phyloP scores from a whole-genome alignment of 2,329 filamentous ascomycete genomes.

The Apiospora saccharicola region DNA sequence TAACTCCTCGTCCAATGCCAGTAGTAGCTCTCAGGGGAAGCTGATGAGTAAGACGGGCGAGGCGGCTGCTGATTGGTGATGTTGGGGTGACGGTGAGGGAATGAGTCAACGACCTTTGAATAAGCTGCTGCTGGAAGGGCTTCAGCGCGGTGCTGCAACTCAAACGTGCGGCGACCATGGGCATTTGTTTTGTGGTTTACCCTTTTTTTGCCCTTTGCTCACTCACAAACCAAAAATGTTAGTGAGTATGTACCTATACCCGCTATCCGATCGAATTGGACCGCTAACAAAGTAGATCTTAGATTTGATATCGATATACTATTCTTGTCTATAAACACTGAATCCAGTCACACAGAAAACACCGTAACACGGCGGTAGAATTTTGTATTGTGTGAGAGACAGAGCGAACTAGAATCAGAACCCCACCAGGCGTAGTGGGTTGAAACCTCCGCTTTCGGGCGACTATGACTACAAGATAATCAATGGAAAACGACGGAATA shows the following conservation, averaged over 20 bases:
- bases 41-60: neutral
- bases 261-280: neutral
- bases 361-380: neutral
- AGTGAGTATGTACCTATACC: neutral
- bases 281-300: neutral
- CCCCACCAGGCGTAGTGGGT: conserved; percentile 17
- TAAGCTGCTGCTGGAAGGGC: conserved; percentile 1
- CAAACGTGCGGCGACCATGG: conserved; percentile 8
- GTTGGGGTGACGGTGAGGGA: neutral
- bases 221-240: neutral
- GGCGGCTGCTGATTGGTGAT: conserved; percentile 13
- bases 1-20: neutral
- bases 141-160: conserved; percentile 10
- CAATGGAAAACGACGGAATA: neutral
- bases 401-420: neutral
- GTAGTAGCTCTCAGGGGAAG: neutral
- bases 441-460: conserved; percentile 22
- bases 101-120: conserved; percentile 12
- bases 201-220: neutral
- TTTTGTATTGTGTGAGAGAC: neutral
- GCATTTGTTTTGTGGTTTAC: neutral
- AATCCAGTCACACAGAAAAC: neutral
- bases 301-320: neutral
- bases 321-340: neutral
- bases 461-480: conserved; percentile 13